Base-by-base conservation (phyloP, 352 stramenopile genomes). In the Aphanomyces cochlioides region DNA sequence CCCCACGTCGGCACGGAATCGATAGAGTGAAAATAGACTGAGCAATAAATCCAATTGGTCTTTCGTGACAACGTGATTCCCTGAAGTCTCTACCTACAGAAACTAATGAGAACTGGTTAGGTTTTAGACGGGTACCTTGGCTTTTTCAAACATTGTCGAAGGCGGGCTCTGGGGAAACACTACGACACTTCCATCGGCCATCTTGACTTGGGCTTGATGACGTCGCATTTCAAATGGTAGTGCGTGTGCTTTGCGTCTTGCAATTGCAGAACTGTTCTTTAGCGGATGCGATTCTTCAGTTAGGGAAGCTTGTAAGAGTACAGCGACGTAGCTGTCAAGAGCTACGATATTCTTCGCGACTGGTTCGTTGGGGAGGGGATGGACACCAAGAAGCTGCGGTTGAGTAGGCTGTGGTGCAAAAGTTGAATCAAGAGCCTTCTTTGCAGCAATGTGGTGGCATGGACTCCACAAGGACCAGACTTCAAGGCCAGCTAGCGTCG, bases 391-490 rank as follows among this genome's bases (percentile, higher is more conserved):
- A 17, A 91, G 71, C 66, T 89, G 82, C 10, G 87, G 85, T 66
- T 91, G 84, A 13, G 84, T 82, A 38, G 87, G 87, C 66, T 92
- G 83, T 21, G 82, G 80, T 19, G 89, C 75, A 3, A 90, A 77
- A 2, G 78, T 75, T 43, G 74, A 77, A 41, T 72, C 86, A 19
- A 92, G 69, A 2, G 82, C 85, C 15, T 85, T 78, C 67, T 82
- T 90, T 7, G 85, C 83, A 37, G 87, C 87, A 7, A 90, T 73
- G 34, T 88, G 87, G 63, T 93, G 84, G 68, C 87, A 95, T 38
- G 87, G 87, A 66, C 84, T 95, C 87, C 87, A 95, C 47, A 95
- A 90, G 8, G 85, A 92, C 87, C 87, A 95, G 0, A 95, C 81
- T 72, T 95, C 85, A 13, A 95, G 61, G 0, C 78, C 81, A 1